Percentiles rank a stretch among this genome's conserved stretches.
These are phyloP conservation scores for Fusarium chuoi DNA, from an alignment of 2,329 filamentous ascomycete genomes.

Conservation along the genomic window DNA sequence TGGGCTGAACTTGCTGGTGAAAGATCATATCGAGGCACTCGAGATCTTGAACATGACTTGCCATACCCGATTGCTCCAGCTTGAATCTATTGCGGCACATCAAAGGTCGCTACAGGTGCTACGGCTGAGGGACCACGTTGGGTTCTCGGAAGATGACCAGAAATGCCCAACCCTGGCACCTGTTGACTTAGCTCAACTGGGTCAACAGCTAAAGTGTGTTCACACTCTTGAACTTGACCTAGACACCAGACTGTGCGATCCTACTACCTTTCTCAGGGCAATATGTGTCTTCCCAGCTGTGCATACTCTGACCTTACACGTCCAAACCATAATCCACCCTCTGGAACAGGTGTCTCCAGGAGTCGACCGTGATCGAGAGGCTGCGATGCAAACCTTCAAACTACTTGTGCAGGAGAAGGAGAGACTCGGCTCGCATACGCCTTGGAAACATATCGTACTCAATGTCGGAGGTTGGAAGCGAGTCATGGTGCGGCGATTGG, in stretches of 20 bases:
- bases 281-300: constrained; percentile 54
- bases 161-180: constrained; percentile 55
- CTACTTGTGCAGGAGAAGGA: constrained; percentile 47
- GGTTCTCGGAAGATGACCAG: constrained; percentile 56
- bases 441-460: constrained; percentile 56
- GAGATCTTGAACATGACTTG: constrained; percentile 54
- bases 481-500: constrained; percentile 56
- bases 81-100: constrained; percentile 55
- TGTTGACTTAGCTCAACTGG: constrained; percentile 49
- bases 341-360: constrained; percentile 42
- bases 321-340: constrained; percentile 55
- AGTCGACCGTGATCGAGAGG: constrained; percentile 52
- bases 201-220: constrained; percentile 47
- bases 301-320: constrained; percentile 55
- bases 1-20: constrained; percentile 53
- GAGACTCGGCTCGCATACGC: constrained; percentile 13
- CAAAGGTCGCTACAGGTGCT: constrained; percentile 51
- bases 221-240: constrained; percentile 60
- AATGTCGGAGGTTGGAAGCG: constrained; percentile 61
- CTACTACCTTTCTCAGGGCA: constrained; percentile 51
- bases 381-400: constrained; percentile 49
- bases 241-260: constrained; percentile 52
- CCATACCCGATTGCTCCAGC: constrained; percentile 52
- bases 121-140: constrained; percentile 57
- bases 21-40: constrained; percentile 51